phyloP scores from a whole-genome alignment of 73 alveolate species.

The Paraurostyla sp. region DNA sequence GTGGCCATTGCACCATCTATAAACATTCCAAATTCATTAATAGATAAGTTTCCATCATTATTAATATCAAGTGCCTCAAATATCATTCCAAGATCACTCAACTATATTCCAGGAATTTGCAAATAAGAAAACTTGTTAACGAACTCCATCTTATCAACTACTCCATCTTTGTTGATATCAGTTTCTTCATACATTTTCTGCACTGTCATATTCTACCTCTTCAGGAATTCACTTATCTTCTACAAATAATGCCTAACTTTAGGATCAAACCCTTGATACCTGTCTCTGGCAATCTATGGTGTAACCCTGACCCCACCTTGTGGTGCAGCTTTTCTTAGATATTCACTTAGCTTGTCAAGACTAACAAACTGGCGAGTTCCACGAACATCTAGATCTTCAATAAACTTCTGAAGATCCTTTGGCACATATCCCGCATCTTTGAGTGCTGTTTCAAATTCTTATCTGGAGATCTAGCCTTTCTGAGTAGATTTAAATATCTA shows the following conservation, averaged over 20 bases:
- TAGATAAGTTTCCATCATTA: conserved; percentile 53
- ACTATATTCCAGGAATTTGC: conserved; percentile 58
- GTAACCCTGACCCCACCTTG: neutral
- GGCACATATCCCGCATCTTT: conserved; percentile 37
- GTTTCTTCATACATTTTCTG: conserved; percentile 42
- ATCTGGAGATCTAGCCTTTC: neutral
- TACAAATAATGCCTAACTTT: conserved; percentile 13
- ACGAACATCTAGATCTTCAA: neutral
- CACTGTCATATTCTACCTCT: conserved; percentile 29
- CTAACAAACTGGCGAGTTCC: conserved; percentile 21
- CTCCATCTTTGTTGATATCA: conserved; percentile 62
- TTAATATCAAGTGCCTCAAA: conserved; percentile 66
- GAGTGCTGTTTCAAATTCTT: conserved; percentile 15
- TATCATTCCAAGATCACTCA: conserved; percentile 11
- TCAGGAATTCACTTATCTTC: conserved; percentile 49
- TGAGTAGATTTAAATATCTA: neutral
- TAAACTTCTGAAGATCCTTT: neutral
- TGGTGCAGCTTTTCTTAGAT: conserved; percentile 1
- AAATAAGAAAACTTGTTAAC: neutral
- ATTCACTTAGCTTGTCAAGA: neutral
- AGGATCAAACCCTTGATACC: conserved; percentile 34
- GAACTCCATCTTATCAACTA: conserved; percentile 69
- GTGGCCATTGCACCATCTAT: conserved; percentile 70
- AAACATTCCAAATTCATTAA: conserved; percentile 67
- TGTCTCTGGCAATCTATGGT: conserved; percentile 35